Evolutionary conservation across 2,329 filamentous ascomycete genomes (phyloP).

Genomic region (Phyllosticta paracitricarpa): DNA sequence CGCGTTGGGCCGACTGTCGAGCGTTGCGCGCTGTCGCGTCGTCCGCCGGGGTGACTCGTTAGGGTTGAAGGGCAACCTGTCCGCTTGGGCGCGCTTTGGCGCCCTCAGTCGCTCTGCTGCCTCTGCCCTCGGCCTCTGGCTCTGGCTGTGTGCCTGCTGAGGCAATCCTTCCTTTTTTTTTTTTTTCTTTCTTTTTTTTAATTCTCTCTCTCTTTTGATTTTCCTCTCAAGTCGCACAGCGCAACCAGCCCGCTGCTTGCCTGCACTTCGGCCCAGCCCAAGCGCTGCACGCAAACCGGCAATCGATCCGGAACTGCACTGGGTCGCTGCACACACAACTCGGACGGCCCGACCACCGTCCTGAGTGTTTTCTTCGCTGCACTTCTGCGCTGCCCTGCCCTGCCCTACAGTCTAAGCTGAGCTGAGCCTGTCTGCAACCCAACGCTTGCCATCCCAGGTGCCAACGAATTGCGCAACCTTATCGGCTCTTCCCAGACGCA

Average conservation of each 20-base stretch:
- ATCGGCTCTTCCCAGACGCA: neutral
- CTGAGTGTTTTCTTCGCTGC: neutral
- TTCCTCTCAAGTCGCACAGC: neutral
- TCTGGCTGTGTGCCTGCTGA: neutral
- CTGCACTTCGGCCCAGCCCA: neutral
- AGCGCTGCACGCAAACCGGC: neutral
- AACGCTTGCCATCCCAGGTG: neutral
- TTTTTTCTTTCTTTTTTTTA: neutral
- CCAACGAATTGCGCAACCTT: neutral
- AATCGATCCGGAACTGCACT: neutral
- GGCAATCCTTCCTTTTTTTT: neutral
- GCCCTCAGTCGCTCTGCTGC: neutral
- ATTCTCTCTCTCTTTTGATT: neutral
- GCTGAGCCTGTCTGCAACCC: neutral
- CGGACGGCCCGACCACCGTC: neutral
- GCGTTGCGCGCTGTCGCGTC: constrained; percentile 8
- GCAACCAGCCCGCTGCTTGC: neutral
- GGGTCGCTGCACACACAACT: neutral
- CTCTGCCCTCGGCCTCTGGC: neutral
- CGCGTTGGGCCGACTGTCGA: constrained; percentile 5
- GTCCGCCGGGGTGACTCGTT: constrained; percentile 9
- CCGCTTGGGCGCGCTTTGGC: neutral
- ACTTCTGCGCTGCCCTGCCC: neutral
- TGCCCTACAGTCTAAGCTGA: neutral
- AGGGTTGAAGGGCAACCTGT: neutral